Evolutionary conservation across 768 basidiomycete species (phyloP).

Genomic region (Psilocybe sp.): DNA sequence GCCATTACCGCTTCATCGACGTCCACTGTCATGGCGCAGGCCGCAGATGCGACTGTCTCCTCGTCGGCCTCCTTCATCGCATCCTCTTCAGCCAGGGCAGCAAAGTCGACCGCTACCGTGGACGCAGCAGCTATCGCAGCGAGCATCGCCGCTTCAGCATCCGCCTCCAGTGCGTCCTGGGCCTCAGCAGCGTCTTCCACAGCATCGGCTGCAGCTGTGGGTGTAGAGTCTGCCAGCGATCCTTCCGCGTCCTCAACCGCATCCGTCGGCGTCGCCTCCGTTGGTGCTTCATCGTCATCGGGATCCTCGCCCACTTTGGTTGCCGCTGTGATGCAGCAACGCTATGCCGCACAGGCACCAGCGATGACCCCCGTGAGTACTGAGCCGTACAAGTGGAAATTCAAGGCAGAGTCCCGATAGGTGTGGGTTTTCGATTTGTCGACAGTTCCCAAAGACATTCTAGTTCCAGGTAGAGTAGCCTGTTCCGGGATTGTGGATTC

Average conservation of each 20-base stretch:
- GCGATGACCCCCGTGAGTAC: constrained; percentile 27
- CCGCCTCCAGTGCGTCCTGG: constrained; percentile 19
- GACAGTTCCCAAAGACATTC: background rate
- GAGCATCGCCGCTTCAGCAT: constrained; percentile 26
- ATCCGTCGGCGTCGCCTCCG: background rate
- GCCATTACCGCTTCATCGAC: background rate
- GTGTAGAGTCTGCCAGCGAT: background rate
- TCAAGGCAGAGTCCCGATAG: constrained; percentile 17
- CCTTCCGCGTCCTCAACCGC: background rate
- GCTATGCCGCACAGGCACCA: constrained; percentile 10
- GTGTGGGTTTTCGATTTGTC: background rate
- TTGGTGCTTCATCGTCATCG: constrained; percentile 1
- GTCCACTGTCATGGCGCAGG: background rate
- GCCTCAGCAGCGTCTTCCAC: constrained; percentile 17
- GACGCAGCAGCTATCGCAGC: constrained; percentile 32
- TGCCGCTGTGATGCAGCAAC: constrained; percentile 11
- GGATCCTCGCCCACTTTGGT: constrained; percentile 5
- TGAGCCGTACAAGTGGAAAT: constrained; percentile 37
- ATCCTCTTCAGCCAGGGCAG: constrained; percentile 3
- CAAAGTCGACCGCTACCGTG: constrained; percentile 16
- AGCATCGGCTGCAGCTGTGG: background rate
- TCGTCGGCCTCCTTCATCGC: constrained; percentile 5
- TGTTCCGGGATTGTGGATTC: too few relatives aligned
- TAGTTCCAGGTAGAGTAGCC: too few relatives aligned
- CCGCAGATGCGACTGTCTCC: background rate